Evolutionary conservation across 2,329 filamentous ascomycete species (phyloP).

Genomic region (Talaromyces sp.): DNA sequence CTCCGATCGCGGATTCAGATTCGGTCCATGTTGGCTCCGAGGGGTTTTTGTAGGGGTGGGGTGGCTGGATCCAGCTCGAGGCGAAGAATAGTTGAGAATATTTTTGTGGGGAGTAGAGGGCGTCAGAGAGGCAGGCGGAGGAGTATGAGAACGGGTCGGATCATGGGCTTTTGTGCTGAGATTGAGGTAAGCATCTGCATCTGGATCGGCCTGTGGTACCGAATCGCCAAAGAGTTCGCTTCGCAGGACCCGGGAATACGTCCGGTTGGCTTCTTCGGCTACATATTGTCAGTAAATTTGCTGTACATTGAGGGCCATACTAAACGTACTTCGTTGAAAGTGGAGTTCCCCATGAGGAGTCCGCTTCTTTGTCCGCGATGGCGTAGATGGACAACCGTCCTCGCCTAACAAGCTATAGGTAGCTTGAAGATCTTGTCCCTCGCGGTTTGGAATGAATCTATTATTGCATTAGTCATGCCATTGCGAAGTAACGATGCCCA

Average conservation of each 20-base stretch:
- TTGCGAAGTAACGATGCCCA: not conserved
- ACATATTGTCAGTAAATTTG: constrained; percentile 15
- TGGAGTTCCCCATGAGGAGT: constrained; percentile 86
- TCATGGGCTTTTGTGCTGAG: constrained; percentile 57
- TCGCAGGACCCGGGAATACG: constrained; percentile 82
- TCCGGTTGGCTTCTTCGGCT: constrained; percentile 93
- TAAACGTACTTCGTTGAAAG: constrained; percentile 78
- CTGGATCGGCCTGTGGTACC: constrained; percentile 74
- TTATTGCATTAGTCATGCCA: not conserved
- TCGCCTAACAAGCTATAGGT: constrained; percentile 91
- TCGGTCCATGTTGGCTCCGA: constrained; percentile 80
- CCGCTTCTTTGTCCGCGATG: constrained; percentile 79
- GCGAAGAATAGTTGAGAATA: constrained; percentile 86
- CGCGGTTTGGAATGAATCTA: constrained; percentile 92
- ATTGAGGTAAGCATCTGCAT: constrained; percentile 53
- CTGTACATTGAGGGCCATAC: constrained; percentile 13
- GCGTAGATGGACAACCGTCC: constrained; percentile 87
- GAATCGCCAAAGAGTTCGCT: constrained; percentile 90
- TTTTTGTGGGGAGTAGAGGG: constrained; percentile 98
- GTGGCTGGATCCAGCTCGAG: constrained; percentile 71
- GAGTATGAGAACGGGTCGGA: constrained; percentile 74
- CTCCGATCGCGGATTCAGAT: constrained; percentile 84
- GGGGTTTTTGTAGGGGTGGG: constrained; percentile 87
- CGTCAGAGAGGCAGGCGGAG: constrained; percentile 71
- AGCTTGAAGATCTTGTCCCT: constrained; percentile 88